phyloP scores from a whole-genome alignment of 352 stramenopile genomes.

The Phytophthora meadii region DNA sequence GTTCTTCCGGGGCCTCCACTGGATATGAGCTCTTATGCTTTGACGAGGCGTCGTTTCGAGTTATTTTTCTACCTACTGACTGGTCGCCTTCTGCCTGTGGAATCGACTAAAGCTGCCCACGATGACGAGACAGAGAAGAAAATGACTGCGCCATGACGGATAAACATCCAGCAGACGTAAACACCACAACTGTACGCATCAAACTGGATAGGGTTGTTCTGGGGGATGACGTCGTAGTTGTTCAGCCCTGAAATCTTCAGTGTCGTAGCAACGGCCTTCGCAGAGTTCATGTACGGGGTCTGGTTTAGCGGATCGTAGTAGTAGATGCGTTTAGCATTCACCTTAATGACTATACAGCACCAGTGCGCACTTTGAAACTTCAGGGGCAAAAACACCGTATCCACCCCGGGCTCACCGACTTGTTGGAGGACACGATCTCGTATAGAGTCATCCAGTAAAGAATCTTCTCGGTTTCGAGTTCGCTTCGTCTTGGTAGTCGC shows the following conservation, averaged over 20 bases:
- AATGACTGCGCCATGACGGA: too few species aligned
- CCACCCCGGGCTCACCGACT: background rate
- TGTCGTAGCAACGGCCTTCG: background rate
- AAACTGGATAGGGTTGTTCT: constrained; percentile 23
- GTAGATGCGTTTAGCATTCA: background rate
- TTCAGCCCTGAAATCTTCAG: background rate
- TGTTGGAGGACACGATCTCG: background rate
- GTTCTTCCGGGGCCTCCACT: too few species aligned
- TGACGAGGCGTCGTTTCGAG: too few species aligned
- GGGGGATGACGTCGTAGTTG: background rate
- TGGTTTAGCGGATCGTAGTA: constrained; percentile 17
- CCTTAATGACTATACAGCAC: constrained; percentile 16
- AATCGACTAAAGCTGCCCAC: too few species aligned
- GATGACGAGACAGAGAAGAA: too few species aligned
- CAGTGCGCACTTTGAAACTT: constrained; percentile 20
- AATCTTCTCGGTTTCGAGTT: background rate
- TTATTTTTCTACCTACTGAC: too few species aligned
- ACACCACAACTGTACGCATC: constrained; percentile 25
- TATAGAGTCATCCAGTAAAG: background rate
- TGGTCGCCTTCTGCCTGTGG: too few species aligned
- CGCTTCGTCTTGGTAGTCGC: background rate
- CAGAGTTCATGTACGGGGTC: background rate
- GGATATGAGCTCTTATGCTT: too few species aligned
- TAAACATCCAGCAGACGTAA: constrained; percentile 29
- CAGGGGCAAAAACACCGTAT: background rate